These are phyloP conservation scores for Simplicillium sp. DNA, from an alignment of 2,329 filamentous ascomycete species.

Conservation along the genomic window DNA sequence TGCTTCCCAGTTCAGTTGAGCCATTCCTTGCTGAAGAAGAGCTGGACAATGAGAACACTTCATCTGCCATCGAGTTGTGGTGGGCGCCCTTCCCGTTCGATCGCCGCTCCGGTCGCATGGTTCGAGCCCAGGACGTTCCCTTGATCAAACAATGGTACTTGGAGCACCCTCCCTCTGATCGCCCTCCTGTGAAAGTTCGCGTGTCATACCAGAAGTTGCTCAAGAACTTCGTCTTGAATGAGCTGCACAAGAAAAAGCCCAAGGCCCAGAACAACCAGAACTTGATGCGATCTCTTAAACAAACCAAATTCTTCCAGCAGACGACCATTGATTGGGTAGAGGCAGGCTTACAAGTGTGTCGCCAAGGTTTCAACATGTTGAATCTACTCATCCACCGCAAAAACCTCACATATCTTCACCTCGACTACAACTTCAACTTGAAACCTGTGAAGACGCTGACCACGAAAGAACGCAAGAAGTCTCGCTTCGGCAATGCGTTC, in stretches of 20 bases:
- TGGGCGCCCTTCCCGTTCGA: slow-evolving; percentile 98
- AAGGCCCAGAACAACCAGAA: slow-evolving; percentile 96
- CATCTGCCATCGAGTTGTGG: slow-evolving; percentile 88
- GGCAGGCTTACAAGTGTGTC: slow-evolving; percentile 93
- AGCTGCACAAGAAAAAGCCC: slow-evolving; percentile 89
- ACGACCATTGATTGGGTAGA: slow-evolving; percentile 99
- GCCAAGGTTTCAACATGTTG: slow-evolving; percentile 98
- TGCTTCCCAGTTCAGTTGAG: slow-evolving; percentile 68
- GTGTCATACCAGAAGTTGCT: slow-evolving; percentile 97
- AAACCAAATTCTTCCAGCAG: slow-evolving; percentile 99
- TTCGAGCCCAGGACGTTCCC: slow-evolving; percentile 92
- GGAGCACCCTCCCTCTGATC: slow-evolving; percentile 79
- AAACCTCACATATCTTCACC: slow-evolving; percentile 94
- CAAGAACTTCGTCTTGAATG: slow-evolving; percentile 93
- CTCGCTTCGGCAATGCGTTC: slow-evolving; percentile 96
- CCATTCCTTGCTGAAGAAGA: slow-evolving; percentile 88
- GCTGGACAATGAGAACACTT: slow-evolving; percentile 79
- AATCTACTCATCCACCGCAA: slow-evolving; percentile 96
- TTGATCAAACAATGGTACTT: slow-evolving; percentile 98
- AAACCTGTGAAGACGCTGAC: slow-evolving; percentile 98
- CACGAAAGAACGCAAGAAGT: slow-evolving; percentile 99
- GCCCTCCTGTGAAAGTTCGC: slow-evolving; percentile 88
- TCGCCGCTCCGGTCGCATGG: slow-evolving; percentile 88
- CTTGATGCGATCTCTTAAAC: slow-evolving; percentile 78
- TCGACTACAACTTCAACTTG: slow-evolving; percentile 99